Conservation (phyloP, 768 basidiomycete genomes). For the Tricholomella constricta region DNA sequence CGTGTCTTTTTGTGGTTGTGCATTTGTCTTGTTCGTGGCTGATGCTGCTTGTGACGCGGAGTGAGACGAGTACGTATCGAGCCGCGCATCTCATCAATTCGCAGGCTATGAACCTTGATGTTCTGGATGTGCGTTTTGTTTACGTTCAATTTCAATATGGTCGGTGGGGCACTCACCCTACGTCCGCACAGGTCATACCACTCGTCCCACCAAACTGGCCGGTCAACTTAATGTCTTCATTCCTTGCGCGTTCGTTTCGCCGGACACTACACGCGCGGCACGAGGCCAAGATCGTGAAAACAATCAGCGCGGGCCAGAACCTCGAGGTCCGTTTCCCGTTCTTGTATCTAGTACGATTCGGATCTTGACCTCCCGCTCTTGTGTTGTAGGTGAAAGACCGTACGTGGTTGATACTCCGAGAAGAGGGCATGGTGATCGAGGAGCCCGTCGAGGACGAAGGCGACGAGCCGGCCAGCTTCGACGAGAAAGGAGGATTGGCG, state of each 20-base stretch:
- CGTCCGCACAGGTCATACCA: slow-evolving; percentile 62
- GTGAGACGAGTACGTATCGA: slow-evolving; percentile 53
- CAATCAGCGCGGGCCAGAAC: slow-evolving; percentile 78
- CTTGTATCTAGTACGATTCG: background rate
- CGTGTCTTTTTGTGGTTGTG: slow-evolving; percentile 28
- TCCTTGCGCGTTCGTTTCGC: slow-evolving; percentile 78
- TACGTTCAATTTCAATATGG: background rate
- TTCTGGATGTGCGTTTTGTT: slow-evolving; percentile 60
- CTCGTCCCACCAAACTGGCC: slow-evolving; percentile 79
- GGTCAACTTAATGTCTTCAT: slow-evolving; percentile 67
- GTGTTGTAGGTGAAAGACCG: slow-evolving; percentile 52
- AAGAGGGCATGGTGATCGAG: slow-evolving; percentile 69
- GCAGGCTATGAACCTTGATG: slow-evolving; percentile 78
- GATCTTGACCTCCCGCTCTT: background rate
- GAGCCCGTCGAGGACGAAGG: slow-evolving; percentile 53
- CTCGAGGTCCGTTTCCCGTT: slow-evolving; percentile 48
- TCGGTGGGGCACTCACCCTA: slow-evolving; percentile 6
- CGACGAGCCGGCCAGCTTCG: slow-evolving; percentile 35
- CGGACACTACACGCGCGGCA: slow-evolving; percentile 69
- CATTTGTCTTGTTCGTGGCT: background rate
- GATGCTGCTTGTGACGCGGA: slow-evolving; percentile 31
- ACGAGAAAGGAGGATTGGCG: slow-evolving; percentile 46
- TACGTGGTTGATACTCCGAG: slow-evolving; percentile 57
- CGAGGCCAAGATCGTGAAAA: slow-evolving; percentile 78
- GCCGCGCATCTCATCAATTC: slow-evolving; percentile 75